Conservation (phyloP, 2,329 filamentous ascomycete species). For the Microcyclospora pomicola region DNA sequence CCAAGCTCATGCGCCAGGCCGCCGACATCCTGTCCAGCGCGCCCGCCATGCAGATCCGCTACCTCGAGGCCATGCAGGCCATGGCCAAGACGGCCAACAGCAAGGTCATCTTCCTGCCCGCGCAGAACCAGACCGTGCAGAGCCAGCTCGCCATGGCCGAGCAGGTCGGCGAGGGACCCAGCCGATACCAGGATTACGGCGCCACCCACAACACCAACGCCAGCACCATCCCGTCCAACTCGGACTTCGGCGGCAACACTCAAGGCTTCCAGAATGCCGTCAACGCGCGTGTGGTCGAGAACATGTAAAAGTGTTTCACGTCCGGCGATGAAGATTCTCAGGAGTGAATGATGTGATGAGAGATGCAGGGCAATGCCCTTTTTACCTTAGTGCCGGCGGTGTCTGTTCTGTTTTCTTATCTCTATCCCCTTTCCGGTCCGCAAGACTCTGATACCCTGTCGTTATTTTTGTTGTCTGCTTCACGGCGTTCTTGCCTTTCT, state of each 20-base stretch:
- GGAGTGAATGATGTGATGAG: too few species aligned
- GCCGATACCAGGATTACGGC: slow-evolving; percentile 27
- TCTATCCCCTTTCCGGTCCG: too few species aligned
- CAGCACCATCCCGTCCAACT: slow-evolving; percentile 6
- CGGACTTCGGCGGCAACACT: slow-evolving; percentile 27
- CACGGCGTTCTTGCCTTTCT: too few species aligned
- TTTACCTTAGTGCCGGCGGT: neutral
- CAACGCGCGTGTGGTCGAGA: slow-evolving; percentile 70
- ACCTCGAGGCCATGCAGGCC: slow-evolving; percentile 95
- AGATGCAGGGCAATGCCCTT: neutral
- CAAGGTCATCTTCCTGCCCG: slow-evolving; percentile 43
- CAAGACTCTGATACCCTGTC: neutral
- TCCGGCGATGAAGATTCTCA: too few species aligned
- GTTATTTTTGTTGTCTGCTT: neutral
- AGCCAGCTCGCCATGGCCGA: slow-evolving; percentile 37
- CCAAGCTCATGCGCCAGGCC: slow-evolving; percentile 80
- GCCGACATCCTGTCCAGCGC: slow-evolving; percentile 86
- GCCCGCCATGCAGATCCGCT: slow-evolving; percentile 95
- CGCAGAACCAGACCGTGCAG: slow-evolving; percentile 40
- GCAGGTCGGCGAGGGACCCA: slow-evolving; percentile 42
- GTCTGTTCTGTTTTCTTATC: too few species aligned
- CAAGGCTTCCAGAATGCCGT: slow-evolving; percentile 60
- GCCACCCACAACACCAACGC: slow-evolving; percentile 4
- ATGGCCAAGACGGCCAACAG: slow-evolving; percentile 90
- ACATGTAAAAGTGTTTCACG: slow-evolving; percentile 50